phyloP scores from a whole-genome alignment of 2,329 filamentous ascomycete species.

The Lojkania enalia region DNA sequence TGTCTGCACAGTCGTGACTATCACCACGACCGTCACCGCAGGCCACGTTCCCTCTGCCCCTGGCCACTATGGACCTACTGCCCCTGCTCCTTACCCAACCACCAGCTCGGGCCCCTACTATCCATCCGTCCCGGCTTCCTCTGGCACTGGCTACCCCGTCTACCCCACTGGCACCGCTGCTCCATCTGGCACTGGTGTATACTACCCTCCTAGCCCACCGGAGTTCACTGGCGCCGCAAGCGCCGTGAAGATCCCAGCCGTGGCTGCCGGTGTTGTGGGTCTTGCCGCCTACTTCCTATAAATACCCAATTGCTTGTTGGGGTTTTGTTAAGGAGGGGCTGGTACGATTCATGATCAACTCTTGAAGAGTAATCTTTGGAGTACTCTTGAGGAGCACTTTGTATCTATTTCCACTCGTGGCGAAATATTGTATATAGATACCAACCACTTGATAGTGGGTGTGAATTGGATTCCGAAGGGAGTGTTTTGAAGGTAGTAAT shows the following conservation, averaged over 20 bases:
- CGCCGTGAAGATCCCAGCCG: slow-evolving; percentile 6
- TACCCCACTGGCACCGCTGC: slow-evolving; percentile 13
- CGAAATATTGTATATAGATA: too few relatives aligned
- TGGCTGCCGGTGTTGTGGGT: slow-evolving; percentile 8
- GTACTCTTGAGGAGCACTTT: too few relatives aligned
- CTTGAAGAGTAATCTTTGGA: too few relatives aligned
- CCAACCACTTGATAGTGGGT: neutral
- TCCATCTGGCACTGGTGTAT: slow-evolving; percentile 28
- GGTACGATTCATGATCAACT: too few relatives aligned
- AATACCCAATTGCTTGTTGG: neutral
- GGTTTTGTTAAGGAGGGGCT: neutral
- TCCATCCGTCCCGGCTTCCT: slow-evolving; percentile 9
- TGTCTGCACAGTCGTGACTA: slow-evolving; percentile 31
- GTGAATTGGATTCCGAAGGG: neutral
- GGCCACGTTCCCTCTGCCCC: slow-evolving; percentile 23
- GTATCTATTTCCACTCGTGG: too few relatives aligned
- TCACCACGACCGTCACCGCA: slow-evolving; percentile 30
- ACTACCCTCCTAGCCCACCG: slow-evolving; percentile 7
- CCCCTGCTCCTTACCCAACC: slow-evolving; percentile 33
- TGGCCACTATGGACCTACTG: slow-evolving; percentile 21
- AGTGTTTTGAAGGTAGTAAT: slow-evolving; percentile 5
- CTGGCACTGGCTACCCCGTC: slow-evolving; percentile 5
- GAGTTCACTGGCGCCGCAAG: slow-evolving; percentile 15
- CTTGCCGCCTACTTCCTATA: slow-evolving; percentile 17
- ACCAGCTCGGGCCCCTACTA: neutral